These are phyloP conservation scores for Microdochium paspali DNA, from an alignment of 2,329 filamentous ascomycete species.

Conservation along the genomic window DNA sequence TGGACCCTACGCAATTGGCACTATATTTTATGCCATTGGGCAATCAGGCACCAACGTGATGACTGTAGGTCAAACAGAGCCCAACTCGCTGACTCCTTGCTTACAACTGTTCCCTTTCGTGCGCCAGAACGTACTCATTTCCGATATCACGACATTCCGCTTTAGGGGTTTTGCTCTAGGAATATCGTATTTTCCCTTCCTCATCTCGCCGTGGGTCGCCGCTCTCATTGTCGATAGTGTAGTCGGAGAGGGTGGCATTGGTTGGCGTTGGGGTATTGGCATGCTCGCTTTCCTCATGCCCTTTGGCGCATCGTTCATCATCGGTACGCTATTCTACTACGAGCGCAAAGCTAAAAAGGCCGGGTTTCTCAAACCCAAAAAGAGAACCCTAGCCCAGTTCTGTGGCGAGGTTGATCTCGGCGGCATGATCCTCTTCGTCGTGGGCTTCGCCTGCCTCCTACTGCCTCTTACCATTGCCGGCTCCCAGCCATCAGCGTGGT, in stretches of 20 bases:
- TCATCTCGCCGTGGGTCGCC: slow-evolving; percentile 28
- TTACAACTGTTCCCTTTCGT: background rate
- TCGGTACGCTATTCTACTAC: slow-evolving; percentile 24
- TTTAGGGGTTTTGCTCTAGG: slow-evolving; percentile 27
- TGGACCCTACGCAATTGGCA: slow-evolving; percentile 38
- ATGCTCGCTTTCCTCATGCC: slow-evolving; percentile 33
- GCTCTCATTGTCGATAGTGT: slow-evolving; percentile 29
- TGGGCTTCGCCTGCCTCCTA: slow-evolving; percentile 2
- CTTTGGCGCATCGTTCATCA: slow-evolving; percentile 21
- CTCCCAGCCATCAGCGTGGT: background rate
- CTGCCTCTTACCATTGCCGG: slow-evolving; percentile 4
- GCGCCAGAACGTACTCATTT: slow-evolving; percentile 22
- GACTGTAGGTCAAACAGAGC: slow-evolving; percentile 18
- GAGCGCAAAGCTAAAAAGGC: slow-evolving; percentile 21
- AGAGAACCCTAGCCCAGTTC: slow-evolving; percentile 15
- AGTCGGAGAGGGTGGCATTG: slow-evolving; percentile 20
- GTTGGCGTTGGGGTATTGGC: slow-evolving; percentile 33
- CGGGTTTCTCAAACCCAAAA: slow-evolving; percentile 15
- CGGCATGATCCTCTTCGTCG: slow-evolving; percentile 3
- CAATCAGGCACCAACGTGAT: slow-evolving; percentile 50
- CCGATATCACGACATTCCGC: slow-evolving; percentile 28
- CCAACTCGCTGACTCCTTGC: no score
- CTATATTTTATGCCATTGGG: slow-evolving; percentile 50
- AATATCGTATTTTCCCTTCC: slow-evolving; percentile 26
- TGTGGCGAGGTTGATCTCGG: slow-evolving; percentile 22